Conservation (phyloP, 2,329 filamentous ascomycete genomes). For the Alternaria panax region DNA sequence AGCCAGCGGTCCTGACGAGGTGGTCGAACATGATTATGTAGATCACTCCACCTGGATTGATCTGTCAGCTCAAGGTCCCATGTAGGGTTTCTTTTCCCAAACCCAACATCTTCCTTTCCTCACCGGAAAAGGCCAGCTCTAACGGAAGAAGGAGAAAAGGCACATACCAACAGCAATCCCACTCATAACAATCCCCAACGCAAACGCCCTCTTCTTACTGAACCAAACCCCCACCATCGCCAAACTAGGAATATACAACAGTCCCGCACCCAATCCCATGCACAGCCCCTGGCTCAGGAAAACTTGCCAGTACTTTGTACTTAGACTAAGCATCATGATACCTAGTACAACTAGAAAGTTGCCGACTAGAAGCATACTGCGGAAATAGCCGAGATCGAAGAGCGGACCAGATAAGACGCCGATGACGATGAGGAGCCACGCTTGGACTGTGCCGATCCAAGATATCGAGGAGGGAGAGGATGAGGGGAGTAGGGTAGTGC, state of each 20-base stretch:
- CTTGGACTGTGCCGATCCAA: slow-evolving; percentile 57
- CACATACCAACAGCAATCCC: slow-evolving; percentile 49
- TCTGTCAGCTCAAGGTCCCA: slow-evolving; percentile 12
- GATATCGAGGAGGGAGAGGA: slow-evolving; percentile 50
- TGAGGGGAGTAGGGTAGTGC: slow-evolving; percentile 46
- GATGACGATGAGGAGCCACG: slow-evolving; percentile 60
- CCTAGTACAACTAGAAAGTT: slow-evolving; percentile 64
- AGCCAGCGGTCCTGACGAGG: slow-evolving; percentile 35
- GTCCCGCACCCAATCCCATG: slow-evolving; percentile 50
- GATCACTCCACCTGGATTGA: slow-evolving; percentile 40
- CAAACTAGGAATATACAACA: slow-evolving; percentile 49
- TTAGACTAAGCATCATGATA: slow-evolving; percentile 69
- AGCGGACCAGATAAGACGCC: slow-evolving; percentile 58
- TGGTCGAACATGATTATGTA: slow-evolving; percentile 50
- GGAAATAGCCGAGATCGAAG: slow-evolving; percentile 58
- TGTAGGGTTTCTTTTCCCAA: not conserved
- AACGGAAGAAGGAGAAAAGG: not conserved
- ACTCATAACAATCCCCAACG: slow-evolving; percentile 48
- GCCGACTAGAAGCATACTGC: slow-evolving; percentile 55
- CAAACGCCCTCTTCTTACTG: slow-evolving; percentile 41
- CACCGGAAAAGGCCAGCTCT: not conserved
- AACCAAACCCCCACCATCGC: slow-evolving; percentile 50
- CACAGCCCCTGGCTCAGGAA: slow-evolving; percentile 63
- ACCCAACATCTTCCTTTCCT: not conserved
- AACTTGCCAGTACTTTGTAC: slow-evolving; percentile 62